Conservation (phyloP, 345 rosid genomes). For the Citrus maxima region DNA sequence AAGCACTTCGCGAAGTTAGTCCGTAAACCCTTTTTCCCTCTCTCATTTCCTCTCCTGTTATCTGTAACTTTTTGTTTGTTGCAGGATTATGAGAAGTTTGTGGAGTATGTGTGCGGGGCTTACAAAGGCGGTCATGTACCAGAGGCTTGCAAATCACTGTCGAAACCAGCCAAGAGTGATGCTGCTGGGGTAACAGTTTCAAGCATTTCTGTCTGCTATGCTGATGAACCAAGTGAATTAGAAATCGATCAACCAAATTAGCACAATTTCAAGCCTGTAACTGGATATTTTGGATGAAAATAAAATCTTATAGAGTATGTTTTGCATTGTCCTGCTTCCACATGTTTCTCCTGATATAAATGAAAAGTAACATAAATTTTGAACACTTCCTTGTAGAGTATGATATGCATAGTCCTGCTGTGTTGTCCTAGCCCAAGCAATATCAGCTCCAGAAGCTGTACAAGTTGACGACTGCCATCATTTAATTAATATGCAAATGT, state of each 20-base stretch:
- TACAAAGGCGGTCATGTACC: constrained; percentile 24
- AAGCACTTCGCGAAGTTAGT: constrained; percentile 30
- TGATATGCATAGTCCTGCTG: not conserved
- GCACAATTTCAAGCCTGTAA: not conserved
- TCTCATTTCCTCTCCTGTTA: not conserved
- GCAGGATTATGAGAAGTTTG: constrained; percentile 32
- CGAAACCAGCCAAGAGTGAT: not conserved
- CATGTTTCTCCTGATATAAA: not conserved
- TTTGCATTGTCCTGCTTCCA: not conserved
- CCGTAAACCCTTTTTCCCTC: not conserved
- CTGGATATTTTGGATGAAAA: not conserved
- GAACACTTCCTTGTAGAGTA: not conserved
- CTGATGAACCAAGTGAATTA: not conserved
- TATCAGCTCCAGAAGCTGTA: too few relatives aligned
- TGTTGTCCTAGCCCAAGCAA: too few relatives aligned
- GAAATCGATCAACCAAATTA: not conserved
- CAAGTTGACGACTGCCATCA: too few relatives aligned
- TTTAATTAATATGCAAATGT: too few relatives aligned
- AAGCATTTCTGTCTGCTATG: constrained; percentile 20
- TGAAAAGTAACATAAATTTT: not conserved
- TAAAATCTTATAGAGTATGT: not conserved
- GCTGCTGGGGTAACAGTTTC: not conserved
- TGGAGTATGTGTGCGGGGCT: constrained; percentile 31
- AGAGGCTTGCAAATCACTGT: constrained; percentile 18
- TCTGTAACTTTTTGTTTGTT: not conserved